These are phyloP conservation scores for Cordyceps farinosa DNA, from an alignment of 2,329 filamentous ascomycete genomes.

Conservation along the genomic window DNA sequence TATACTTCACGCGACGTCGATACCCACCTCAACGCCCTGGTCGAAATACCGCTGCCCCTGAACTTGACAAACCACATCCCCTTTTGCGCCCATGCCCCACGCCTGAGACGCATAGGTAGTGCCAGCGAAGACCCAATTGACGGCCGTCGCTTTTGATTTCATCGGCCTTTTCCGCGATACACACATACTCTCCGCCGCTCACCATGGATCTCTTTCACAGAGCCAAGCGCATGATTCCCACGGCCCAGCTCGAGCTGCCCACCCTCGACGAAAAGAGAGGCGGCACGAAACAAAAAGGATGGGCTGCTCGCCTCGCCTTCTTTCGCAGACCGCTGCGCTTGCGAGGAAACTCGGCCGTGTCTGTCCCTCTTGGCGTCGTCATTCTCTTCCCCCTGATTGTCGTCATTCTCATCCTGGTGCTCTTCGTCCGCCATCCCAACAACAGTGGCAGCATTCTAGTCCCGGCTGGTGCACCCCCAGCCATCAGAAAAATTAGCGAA, in stretches of 20 bases:
- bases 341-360: conserved; percentile 87
- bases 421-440: conserved; percentile 85
- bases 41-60: conserved; percentile 7
- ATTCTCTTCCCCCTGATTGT: conserved; percentile 90
- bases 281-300: conserved; percentile 35
- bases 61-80: not conserved
- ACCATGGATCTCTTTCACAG: conserved; percentile 58
- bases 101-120: not conserved
- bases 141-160: not conserved
- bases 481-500: conserved; percentile 95
- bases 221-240: conserved; percentile 48
- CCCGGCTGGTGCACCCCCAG: conserved; percentile 81
- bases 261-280: conserved; percentile 49
- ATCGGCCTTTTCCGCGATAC: not conserved
- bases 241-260: conserved; percentile 43
- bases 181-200: not conserved
- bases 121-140: not conserved
- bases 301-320: conserved; percentile 64
- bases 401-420: conserved; percentile 81
- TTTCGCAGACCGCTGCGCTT: conserved; percentile 83
- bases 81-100: conserved; percentile 3
- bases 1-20: not conserved
- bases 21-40: not conserved
- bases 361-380: conserved; percentile 87
- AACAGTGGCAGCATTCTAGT: conserved; percentile 79